Evolutionary conservation across 2,329 filamentous ascomycete genomes (phyloP).

Genomic region (Paracoccidioides lutzii): DNA sequence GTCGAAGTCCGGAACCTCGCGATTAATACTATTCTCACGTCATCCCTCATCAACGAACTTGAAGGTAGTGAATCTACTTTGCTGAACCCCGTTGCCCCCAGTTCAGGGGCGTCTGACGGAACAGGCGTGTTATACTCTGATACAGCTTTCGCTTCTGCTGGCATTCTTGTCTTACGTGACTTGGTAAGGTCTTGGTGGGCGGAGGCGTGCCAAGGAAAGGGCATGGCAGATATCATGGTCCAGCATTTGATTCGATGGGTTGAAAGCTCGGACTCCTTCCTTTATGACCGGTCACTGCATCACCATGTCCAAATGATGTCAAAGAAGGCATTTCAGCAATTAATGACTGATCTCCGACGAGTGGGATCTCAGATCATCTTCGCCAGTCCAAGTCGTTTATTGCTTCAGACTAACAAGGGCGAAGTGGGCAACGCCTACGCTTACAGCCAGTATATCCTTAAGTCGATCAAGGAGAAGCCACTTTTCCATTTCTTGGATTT

Average conservation of each 20-base stretch:
- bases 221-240: slow-evolving; percentile 95
- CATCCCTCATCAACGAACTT: slow-evolving; percentile 89
- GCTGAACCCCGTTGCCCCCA: slow-evolving; percentile 62
- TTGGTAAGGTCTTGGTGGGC: slow-evolving; percentile 99
- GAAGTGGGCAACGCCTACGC: slow-evolving; percentile 95
- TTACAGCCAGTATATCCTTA: slow-evolving; percentile 94
- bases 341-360: slow-evolving; percentile 91
- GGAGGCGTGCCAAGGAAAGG: slow-evolving; percentile 77
- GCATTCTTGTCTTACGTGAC: slow-evolving; percentile 79
- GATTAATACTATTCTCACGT: slow-evolving; percentile 95
- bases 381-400: slow-evolving; percentile 73
- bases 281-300: slow-evolving; percentile 87
- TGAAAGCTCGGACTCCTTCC: slow-evolving; percentile 79
- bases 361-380: slow-evolving; percentile 95
- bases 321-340: slow-evolving; percentile 87
- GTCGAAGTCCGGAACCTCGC: slow-evolving; percentile 85
- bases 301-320: slow-evolving; percentile 99
- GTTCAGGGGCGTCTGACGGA: slow-evolving; percentile 46
- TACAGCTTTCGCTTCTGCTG: slow-evolving; percentile 83
- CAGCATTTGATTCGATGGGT: slow-evolving; percentile 97
- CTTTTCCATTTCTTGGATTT: slow-evolving; percentile 96
- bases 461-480: slow-evolving; percentile 89
- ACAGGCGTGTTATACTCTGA: slow-evolving; percentile 66
- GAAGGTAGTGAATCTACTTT: slow-evolving; percentile 80
- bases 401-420: slow-evolving; percentile 90